Evolutionary conservation across 208 protist species (phyloP).

Genomic region (Novymonas esmeraldas): DNA sequence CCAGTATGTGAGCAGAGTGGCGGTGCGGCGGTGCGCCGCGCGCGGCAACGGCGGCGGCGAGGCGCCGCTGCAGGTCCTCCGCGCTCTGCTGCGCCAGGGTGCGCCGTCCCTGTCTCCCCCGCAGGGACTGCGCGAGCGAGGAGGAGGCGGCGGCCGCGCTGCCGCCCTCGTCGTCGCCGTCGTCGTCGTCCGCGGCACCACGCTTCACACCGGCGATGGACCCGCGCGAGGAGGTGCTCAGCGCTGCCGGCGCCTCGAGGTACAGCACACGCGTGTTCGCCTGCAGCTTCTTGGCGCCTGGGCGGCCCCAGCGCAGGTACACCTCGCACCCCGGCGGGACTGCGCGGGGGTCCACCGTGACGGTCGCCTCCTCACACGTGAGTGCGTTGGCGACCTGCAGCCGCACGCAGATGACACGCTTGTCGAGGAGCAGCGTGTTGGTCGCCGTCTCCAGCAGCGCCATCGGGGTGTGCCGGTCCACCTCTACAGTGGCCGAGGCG

Average conservation of each 20-base stretch:
- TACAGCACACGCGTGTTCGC: conserved; percentile 47
- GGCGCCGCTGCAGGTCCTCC: conserved; percentile 36
- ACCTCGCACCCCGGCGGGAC: conserved; percentile 43
- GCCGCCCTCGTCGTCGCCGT: background rate
- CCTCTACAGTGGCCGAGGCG: conserved; percentile 25
- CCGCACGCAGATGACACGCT: conserved; percentile 21
- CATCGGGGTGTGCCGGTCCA: conserved; percentile 43
- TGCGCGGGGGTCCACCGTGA: conserved; percentile 26
- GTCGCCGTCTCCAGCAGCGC: conserved; percentile 44
- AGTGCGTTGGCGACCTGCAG: conserved; percentile 20
- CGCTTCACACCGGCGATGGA: conserved; percentile 18
- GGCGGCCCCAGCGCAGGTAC: conserved; percentile 59
- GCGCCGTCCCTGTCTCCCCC: conserved; percentile 3
- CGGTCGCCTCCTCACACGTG: background rate
- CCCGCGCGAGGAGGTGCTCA: background rate
- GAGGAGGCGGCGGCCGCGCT: conserved; percentile 12
- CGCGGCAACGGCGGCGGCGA: conserved; percentile 8
- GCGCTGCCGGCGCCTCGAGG: conserved; percentile 16
- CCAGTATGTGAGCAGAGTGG: conserved; percentile 27
- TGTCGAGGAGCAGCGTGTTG: conserved; percentile 21
- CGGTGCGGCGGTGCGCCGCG: background rate
- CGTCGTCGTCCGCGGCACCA: conserved; percentile 2
- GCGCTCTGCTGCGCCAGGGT: conserved; percentile 19
- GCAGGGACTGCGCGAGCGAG: conserved; percentile 19
- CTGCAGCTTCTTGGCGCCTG: conserved; percentile 38